Conservation (phyloP, 306 rosid genomes). For the Lagenaria siceraria region DNA sequence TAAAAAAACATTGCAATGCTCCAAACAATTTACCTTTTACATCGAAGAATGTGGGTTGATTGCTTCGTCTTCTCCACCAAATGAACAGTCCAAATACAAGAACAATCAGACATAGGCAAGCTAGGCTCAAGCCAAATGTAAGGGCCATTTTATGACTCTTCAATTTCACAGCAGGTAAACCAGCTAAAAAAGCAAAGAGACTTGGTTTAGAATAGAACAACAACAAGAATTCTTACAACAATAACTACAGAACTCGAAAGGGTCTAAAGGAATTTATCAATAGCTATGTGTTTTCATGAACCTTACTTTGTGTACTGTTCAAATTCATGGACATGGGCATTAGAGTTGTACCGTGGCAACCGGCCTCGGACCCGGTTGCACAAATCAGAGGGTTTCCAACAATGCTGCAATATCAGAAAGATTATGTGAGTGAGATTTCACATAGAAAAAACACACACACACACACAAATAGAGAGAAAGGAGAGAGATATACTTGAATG, state of each 20-base stretch:
- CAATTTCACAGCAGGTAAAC: slow-evolving; percentile 36
- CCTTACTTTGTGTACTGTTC: slow-evolving; percentile 47
- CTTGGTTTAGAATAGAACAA: slow-evolving; percentile 16
- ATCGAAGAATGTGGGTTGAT: slow-evolving; percentile 64
- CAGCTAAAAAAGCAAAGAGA: slow-evolving; percentile 38
- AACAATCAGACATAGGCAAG: slow-evolving; percentile 67
- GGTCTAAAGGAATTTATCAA: background rate
- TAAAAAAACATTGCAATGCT: background rate
- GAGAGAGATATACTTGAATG: slow-evolving; percentile 54
- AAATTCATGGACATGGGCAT: slow-evolving; percentile 95
- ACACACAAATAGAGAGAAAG: slow-evolving; percentile 4
- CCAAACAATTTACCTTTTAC: slow-evolving; percentile 44
- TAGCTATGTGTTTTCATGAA: background rate
- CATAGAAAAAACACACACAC: background rate
- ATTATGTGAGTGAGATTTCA: background rate
- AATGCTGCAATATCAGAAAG: slow-evolving; percentile 43
- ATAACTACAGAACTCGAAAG: background rate
- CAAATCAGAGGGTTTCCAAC: slow-evolving; percentile 86
- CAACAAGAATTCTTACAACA: background rate
- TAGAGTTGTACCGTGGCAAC: slow-evolving; percentile 58
- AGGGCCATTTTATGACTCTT: slow-evolving; percentile 67
- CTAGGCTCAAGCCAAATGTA: slow-evolving; percentile 75
- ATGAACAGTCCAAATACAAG: slow-evolving; percentile 61
- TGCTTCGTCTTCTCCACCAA: slow-evolving; percentile 75
- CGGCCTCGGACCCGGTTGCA: slow-evolving; percentile 63